phyloP scores from a whole-genome alignment of 192 early-diverging fungal genomes.

The Dispira parvispora region DNA sequence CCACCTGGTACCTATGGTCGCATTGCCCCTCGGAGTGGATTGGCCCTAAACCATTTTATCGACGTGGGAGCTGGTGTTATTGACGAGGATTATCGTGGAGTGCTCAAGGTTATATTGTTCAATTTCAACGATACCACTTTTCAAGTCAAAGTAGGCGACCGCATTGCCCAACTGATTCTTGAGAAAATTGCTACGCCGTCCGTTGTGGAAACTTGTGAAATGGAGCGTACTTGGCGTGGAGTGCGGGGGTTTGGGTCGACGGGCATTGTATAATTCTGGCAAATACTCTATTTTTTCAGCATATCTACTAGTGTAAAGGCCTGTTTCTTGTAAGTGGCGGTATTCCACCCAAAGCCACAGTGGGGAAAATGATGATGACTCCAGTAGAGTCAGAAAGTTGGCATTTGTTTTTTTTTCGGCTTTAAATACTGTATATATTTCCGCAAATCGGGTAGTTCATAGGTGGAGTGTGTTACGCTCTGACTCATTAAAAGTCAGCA shows the following conservation, averaged over 20 bases:
- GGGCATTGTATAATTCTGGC: conserved; percentile 16
- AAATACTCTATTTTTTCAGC: neutral
- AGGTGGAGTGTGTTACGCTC: too few species aligned
- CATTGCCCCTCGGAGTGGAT: conserved; percentile 81
- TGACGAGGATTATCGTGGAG: conserved; percentile 82
- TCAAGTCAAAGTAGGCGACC: conserved; percentile 70
- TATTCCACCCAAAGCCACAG: neutral
- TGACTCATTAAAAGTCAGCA: too few species aligned
- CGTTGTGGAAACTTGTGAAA: conserved; percentile 42
- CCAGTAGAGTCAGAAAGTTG: too few species aligned
- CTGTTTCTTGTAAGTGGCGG: neutral
- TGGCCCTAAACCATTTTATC: conserved; percentile 80
- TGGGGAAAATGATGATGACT: too few species aligned
- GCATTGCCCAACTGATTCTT: conserved; percentile 90
- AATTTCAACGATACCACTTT: conserved; percentile 63
- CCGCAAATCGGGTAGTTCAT: too few species aligned
- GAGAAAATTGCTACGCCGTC: conserved; percentile 70
- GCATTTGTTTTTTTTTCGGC: neutral
- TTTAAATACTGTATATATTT: neutral
- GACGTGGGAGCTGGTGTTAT: conserved; percentile 85
- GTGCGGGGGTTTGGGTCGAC: conserved; percentile 53
- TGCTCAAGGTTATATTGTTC: conserved; percentile 71
- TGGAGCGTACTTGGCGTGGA: conserved; percentile 41
- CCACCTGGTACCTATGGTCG: conserved; percentile 86
- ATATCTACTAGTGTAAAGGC: neutral